Evolutionary conservation across 2,329 filamentous ascomycete genomes (phyloP).

Genomic region (Lachnellula arida): DNA sequence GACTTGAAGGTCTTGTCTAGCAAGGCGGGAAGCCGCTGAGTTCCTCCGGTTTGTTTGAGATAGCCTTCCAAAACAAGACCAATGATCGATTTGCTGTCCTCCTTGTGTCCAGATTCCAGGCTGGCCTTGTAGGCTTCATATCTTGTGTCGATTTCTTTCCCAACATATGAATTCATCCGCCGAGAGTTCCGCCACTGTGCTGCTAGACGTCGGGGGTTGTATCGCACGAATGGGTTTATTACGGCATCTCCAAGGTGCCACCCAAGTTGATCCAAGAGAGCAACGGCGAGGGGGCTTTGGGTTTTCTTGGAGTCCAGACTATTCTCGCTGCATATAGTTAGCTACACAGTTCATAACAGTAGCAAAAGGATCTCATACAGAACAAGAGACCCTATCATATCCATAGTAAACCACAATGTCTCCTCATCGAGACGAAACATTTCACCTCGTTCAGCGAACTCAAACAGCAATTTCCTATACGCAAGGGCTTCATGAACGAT

Average conservation of each 20-base stretch:
- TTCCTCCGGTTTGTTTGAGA: constrained; percentile 10
- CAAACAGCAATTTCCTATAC: constrained; percentile 3
- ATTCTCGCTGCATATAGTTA: neutral
- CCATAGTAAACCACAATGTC: constrained; percentile 9
- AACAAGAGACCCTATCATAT: constrained; percentile 7
- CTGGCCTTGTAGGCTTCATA: constrained; percentile 6
- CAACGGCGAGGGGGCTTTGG: constrained; percentile 17
- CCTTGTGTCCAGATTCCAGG: constrained; percentile 1
- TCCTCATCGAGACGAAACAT: constrained; percentile 5
- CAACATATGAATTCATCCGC: constrained; percentile 22
- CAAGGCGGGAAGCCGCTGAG: neutral
- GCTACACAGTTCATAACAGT: neutral
- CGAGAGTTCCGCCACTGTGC: constrained; percentile 18
- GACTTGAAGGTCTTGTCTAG: constrained; percentile 11
- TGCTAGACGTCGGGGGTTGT: constrained; percentile 18
- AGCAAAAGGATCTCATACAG: constrained; percentile 1
- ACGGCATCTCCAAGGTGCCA: constrained; percentile 17
- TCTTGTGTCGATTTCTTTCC: constrained; percentile 19
- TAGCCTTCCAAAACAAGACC: constrained; percentile 21
- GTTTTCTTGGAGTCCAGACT: constrained; percentile 17
- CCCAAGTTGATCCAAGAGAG: constrained; percentile 8
- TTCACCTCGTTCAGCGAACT: neutral
- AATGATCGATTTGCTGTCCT: constrained; percentile 17
- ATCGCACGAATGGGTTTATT: constrained; percentile 13
- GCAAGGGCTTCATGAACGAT: constrained; percentile 6